phyloP scores from a whole-genome alignment of 306 rosid genomes.

The Rubus parviflorus region DNA sequence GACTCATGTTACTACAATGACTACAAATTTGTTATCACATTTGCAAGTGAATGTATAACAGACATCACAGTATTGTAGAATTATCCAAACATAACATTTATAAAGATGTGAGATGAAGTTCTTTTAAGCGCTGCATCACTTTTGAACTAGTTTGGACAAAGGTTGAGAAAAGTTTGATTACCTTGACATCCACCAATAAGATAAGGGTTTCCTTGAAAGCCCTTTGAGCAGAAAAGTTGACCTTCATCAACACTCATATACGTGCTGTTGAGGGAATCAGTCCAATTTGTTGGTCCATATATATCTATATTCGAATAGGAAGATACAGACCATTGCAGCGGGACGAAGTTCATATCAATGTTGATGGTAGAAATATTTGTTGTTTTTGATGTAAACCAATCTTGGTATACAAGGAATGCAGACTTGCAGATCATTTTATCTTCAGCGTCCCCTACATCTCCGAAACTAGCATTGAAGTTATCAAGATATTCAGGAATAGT shows the following conservation, averaged over 20 bases:
- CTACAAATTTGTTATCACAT: too few relatives aligned
- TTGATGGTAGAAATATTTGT: neutral
- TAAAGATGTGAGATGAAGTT: too few relatives aligned
- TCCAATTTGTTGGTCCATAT: too few relatives aligned
- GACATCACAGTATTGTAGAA: too few relatives aligned
- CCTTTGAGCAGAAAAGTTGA: neutral
- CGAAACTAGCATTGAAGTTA: neutral
- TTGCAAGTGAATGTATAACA: too few relatives aligned
- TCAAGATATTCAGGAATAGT: neutral
- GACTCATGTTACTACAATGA: too few relatives aligned
- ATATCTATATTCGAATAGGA: too few relatives aligned
- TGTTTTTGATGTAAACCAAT: neutral
- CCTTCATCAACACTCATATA: too few relatives aligned
- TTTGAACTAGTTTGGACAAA: neutral
- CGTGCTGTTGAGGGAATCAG: neutral
- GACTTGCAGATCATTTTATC: neutral
- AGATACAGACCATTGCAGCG: neutral
- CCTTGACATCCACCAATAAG: constrained; percentile 5
- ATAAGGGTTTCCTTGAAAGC: constrained; percentile 10
- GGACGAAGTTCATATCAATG: neutral
- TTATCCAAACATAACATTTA: too few relatives aligned
- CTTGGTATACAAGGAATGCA: constrained; percentile 9
- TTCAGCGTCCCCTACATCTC: neutral
- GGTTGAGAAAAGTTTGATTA: neutral
- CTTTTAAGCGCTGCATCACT: neutral